phyloP scores from a whole-genome alignment of 169 alveolate species.

The Theileria orientalis region DNA sequence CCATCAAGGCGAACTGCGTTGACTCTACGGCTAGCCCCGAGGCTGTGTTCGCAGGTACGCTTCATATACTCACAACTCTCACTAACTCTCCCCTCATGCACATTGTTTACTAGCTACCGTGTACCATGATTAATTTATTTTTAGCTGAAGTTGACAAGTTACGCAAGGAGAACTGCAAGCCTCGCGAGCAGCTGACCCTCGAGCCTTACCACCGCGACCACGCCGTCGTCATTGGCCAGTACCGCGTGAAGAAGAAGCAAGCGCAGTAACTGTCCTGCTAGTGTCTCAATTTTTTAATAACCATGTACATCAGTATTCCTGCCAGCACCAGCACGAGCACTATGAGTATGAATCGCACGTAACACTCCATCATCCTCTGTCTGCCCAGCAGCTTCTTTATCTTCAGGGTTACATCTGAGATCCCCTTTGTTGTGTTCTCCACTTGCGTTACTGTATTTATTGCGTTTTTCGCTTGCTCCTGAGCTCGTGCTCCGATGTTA shows the following conservation, averaged over 20 bases:
- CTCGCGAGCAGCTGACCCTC: conserved; percentile 94
- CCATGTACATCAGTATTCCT: conserved; percentile 26
- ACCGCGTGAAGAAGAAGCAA: conserved; percentile 84
- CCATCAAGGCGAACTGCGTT: conserved; percentile 97
- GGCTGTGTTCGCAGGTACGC: conserved; percentile 85
- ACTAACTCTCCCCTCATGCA: no score
- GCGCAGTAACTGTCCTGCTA: conserved; percentile 9
- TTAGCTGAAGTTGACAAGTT: conserved; percentile 88
- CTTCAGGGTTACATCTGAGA: conserved; percentile 43
- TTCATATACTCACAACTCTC: conserved; percentile 78
- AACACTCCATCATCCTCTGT: conserved; percentile 59
- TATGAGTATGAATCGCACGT: conserved; percentile 32
- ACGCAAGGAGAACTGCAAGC: conserved; percentile 92
- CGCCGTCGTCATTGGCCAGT: conserved; percentile 96
- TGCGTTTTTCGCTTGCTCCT: conserved; percentile 61
- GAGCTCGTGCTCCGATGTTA: conserved; percentile 47
- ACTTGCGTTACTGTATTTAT: conserved; percentile 44
- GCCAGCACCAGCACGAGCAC: conserved; percentile 18
- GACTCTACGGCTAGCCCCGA: conserved; percentile 98
- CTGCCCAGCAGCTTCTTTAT: conserved; percentile 64
- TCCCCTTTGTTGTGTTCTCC: conserved; percentile 42
- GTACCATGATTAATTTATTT: no score
- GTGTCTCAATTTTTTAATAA: conserved; percentile 9
- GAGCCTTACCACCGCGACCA: conserved; percentile 98
- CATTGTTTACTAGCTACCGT: no score